A percentile compares a stretch with the other conserved stretches of the same genome.
These are phyloP conservation scores for Ogataea nonfermentans DNA, from an alignment of 805 yeast genomes.

Conservation along the genomic window DNA sequence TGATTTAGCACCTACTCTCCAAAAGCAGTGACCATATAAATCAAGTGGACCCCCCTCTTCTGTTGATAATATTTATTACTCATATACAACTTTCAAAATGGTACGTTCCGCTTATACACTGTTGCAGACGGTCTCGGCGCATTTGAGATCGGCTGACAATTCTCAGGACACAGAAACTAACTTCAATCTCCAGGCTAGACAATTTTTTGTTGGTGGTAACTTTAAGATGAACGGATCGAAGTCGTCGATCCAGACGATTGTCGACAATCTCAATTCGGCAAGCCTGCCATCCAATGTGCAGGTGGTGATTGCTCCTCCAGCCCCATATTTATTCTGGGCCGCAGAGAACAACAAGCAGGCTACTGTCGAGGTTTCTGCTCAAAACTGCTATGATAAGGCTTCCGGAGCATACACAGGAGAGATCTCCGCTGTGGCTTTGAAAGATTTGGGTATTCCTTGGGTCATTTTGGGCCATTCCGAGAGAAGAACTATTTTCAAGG, in stretches of 20 bases:
- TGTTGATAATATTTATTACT: not conserved
- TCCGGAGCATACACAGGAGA: conserved; percentile 99
- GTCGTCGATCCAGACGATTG: conserved; percentile 77
- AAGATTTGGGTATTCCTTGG: conserved; percentile 93
- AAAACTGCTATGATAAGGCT: conserved; percentile 82
- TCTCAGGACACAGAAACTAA: conserved; percentile 13
- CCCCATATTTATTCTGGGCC: conserved; percentile 83
- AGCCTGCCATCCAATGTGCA: conserved; percentile 75
- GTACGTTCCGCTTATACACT: conserved; percentile 24
- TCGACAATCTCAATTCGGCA: conserved; percentile 78
- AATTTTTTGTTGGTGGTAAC: conserved; percentile 97
- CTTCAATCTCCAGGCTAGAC: conserved; percentile 29
- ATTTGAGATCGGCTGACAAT: conserved; percentile 17
- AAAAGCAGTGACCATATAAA: conserved; percentile 7
- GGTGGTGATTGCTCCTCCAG: conserved; percentile 96
- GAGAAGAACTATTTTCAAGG: conserved; percentile 92
- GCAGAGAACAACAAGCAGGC: conserved; percentile 63
- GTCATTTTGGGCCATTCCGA: conserved; percentile 97
- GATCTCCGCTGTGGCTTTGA: conserved; percentile 80
- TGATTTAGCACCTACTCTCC: conserved; percentile 7
- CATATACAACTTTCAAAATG: conserved; percentile 17
- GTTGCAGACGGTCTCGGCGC: conserved; percentile 20
- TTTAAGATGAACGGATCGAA: conserved; percentile 97
- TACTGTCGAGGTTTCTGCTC: conserved; percentile 82
- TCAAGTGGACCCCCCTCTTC: not conserved